Conservation (phyloP, 164 flowering plant species). For the Nymphaea colorata region DNA sequence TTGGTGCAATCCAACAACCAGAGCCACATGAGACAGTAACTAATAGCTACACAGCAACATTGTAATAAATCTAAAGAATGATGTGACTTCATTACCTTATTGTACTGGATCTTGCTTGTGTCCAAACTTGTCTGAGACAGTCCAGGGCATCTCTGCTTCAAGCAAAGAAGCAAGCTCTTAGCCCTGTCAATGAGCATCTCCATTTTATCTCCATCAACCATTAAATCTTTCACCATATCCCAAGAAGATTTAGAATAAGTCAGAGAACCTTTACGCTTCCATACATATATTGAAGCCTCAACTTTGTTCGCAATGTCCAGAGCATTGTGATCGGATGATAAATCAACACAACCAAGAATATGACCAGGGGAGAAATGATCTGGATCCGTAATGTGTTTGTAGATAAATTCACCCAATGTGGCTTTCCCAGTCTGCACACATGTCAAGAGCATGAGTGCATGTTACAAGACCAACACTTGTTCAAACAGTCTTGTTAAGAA, state of each 20-base stretch:
- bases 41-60: no score
- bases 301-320: constrained; percentile 79
- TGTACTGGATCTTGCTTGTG: constrained; percentile 79
- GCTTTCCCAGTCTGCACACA: constrained; percentile 66
- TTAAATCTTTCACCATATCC: constrained; percentile 68
- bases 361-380: constrained; percentile 66
- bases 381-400: constrained; percentile 40
- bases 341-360: constrained; percentile 52
- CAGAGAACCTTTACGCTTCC: constrained; percentile 77
- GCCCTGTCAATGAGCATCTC: constrained; percentile 65
- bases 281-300: constrained; percentile 86
- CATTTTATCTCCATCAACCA: constrained; percentile 75
- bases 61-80: no score
- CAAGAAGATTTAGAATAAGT: constrained; percentile 67
- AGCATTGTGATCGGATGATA: constrained; percentile 88
- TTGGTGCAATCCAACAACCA: no score
- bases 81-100: constrained; percentile 26
- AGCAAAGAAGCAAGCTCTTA: constrained; percentile 48
- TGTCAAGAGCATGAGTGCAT: background rate
- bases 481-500: no score
- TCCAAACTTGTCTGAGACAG: constrained; percentile 88
- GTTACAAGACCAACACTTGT: no score
- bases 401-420: constrained; percentile 66
- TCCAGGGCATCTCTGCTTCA: constrained; percentile 84
- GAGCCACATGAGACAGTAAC: no score